Conservation (phyloP, 2,329 filamentous ascomycete genomes). For the Trichophyton equinum region DNA sequence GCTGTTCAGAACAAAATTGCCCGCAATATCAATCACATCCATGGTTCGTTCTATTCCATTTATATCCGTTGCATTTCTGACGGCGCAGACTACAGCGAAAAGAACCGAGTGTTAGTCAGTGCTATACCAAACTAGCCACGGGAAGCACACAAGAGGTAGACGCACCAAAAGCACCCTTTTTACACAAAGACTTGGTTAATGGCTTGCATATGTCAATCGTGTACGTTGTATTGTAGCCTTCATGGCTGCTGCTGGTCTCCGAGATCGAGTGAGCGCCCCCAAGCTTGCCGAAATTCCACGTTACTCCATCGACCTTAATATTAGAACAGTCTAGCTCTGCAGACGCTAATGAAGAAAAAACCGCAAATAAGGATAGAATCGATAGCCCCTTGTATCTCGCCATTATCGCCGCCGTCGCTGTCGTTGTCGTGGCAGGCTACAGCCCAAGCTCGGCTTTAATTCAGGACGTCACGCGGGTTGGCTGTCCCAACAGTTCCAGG, state of each 20-base stretch:
- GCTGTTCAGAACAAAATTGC: constrained; percentile 16
- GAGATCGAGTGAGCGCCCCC: constrained; percentile 18
- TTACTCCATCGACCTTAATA: constrained; percentile 19
- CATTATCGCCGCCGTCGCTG: neutral
- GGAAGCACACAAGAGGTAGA: neutral
- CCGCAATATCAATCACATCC: constrained; percentile 23
- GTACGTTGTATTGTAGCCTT: constrained; percentile 58
- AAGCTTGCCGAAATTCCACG: constrained; percentile 20
- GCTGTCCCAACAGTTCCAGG: neutral
- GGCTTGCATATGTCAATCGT: constrained; percentile 64
- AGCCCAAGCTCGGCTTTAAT: neutral
- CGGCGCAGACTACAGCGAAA: constrained; percentile 14
- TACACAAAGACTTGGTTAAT: constrained; percentile 40
- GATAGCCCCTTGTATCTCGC: neutral
- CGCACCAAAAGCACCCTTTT: constrained; percentile 12
- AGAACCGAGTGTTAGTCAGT: too few relatives aligned
- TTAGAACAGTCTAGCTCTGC: constrained; percentile 18
- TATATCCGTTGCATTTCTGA: constrained; percentile 10
- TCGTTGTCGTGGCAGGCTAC: neutral
- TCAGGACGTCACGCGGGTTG: neutral
- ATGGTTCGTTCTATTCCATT: constrained; percentile 17
- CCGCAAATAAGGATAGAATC: constrained; percentile 12
- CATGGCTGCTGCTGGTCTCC: constrained; percentile 13
- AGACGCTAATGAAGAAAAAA: constrained; percentile 12
- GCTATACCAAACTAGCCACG: neutral